Base-by-base conservation (phyloP, 192 early-diverging fungal genomes). In the Coemansia sp. region DNA sequence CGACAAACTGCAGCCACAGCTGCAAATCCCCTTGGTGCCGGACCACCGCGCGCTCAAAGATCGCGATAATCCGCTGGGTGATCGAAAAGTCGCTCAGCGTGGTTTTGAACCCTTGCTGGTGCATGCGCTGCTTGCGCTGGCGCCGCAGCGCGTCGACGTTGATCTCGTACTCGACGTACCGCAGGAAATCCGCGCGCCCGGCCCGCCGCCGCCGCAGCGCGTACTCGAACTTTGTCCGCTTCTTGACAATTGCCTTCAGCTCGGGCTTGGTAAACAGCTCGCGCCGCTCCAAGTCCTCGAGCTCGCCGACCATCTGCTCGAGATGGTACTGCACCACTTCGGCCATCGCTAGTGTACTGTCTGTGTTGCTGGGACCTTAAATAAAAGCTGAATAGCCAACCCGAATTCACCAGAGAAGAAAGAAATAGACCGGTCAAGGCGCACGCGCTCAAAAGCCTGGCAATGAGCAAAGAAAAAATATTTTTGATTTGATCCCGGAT, bases 131-230 rank as follows among this genome's bases (percentile, higher is more conserved):
- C 54, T 89, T 87, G 26, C 95, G 81, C 60, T 89, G 88, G 60
- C 75, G 80, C 21, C 94, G 82, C 40, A 97, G 69, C 23, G 80
- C 63, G 40, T 97, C 92, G 46, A 97, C 78, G 69, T 92, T 94
- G 74, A 86, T 88, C 62, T 99, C 96, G 77, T 93, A 99, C 52
- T 92, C 90, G 58, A 97, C 93, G 75, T 93, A 93, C 19, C 90
- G 84, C 25, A 99, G 78, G 67, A 84, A 99, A 46, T 96, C 92
- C 9, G 81, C 74, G 41, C 87, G 80, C 23, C 81, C 74, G 5
- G 75, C 66, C 10, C 89, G 85, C 55, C 90, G 86, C 20, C 93
- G 79, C 58, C 90, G 86, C 28, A 97, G 70, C 4, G 86, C 70
- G 55, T 94, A 95, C 64, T 97, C 94, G 52, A 91, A 91, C 50